Conservation (phyloP, 345 rosid genomes). For the Brassica nigra region DNA sequence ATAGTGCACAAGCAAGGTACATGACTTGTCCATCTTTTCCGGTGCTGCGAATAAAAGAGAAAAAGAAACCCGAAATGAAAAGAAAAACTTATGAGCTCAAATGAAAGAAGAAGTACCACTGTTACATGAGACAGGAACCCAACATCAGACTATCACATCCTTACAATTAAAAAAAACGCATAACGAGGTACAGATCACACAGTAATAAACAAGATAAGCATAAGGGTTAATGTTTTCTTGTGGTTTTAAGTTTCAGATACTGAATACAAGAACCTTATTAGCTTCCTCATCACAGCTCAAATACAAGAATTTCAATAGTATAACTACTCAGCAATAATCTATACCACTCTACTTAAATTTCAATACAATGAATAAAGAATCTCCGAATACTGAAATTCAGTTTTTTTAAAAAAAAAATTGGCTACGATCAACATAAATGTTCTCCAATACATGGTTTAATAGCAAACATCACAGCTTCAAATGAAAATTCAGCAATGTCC, state of each 20-base stretch:
- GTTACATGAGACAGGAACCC: slow-evolving; percentile 3
- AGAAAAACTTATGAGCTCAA: slow-evolving; percentile 1
- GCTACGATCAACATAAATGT: not conserved
- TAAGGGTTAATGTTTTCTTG: not conserved
- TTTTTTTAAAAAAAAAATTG: not conserved
- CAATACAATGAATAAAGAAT: not conserved
- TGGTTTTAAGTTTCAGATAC: not conserved
- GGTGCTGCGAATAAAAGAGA: slow-evolving; percentile 3
- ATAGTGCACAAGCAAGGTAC: slow-evolving; percentile 76
- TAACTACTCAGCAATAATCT: no score
- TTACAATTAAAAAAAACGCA: not conserved
- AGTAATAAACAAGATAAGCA: slow-evolving; percentile 10
- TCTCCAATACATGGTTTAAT: not conserved
- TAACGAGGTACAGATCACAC: not conserved
- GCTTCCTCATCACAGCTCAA: no score
- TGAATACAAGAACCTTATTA: not conserved
- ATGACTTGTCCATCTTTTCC: slow-evolving; percentile 72
- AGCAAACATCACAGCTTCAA: not conserved
- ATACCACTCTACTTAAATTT: no score
- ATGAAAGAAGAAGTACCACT: not conserved
- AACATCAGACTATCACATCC: not conserved
- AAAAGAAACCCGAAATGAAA: not conserved
- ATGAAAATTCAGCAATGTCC: slow-evolving; percentile 5
- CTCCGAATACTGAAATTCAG: not conserved
- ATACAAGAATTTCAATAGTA: no score